Conservation (phyloP, 2,329 filamentous ascomycete genomes). For the Trichoderma sp. region DNA sequence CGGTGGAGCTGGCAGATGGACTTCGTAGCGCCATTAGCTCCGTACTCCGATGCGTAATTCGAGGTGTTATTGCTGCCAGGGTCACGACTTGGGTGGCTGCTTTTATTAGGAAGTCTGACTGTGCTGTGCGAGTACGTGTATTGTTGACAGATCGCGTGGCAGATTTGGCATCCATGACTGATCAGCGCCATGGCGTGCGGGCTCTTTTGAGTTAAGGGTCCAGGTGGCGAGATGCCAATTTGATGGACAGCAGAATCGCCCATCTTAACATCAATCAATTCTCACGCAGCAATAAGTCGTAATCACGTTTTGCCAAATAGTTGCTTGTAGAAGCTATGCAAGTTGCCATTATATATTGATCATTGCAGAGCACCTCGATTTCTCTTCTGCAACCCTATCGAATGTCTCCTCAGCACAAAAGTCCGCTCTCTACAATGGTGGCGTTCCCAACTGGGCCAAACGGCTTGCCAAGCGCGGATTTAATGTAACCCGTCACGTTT, state of each 20-base stretch:
- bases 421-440: constrained; percentile 11
- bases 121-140: background rate
- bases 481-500: constrained; percentile 24
- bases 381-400: background rate
- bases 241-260: background rate
- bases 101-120: background rate
- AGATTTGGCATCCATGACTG: constrained; percentile 12
- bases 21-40: background rate
- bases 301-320: too few species aligned
- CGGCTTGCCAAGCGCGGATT: constrained; percentile 21
- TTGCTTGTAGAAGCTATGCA: background rate
- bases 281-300: background rate
- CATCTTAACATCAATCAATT: background rate
- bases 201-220: background rate
- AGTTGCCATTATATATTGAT: too few species aligned
- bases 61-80: background rate
- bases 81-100: background rate
- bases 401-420: background rate
- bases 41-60: background rate
- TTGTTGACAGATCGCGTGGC: constrained; percentile 2
- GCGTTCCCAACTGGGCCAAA: constrained; percentile 11
- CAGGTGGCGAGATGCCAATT: background rate
- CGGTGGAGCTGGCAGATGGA: background rate
- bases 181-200: constrained; percentile 11
- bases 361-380: too few species aligned